A percentile compares a stretch with the other conserved stretches of the same genome.
Evolutionary conservation across 2,329 filamentous ascomycete species (phyloP).

Genomic region (Neonectria faginata): DNA sequence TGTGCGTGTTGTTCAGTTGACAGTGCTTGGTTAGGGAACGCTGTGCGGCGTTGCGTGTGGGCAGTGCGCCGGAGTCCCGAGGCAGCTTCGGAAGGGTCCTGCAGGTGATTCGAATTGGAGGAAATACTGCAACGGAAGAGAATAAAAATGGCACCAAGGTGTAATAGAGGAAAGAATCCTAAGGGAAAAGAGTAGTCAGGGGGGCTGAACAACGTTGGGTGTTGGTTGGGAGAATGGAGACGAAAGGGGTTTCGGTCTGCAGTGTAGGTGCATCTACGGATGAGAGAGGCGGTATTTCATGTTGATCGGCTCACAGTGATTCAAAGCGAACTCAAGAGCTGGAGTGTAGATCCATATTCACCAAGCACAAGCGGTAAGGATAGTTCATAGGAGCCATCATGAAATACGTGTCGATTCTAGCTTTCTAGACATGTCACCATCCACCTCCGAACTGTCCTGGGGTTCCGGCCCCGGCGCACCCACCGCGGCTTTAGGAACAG

Average conservation of each 20-base stretch:
- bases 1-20: conserved; percentile 1
- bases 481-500: background rate
- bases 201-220: too few relatives aligned
- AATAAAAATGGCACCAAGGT: background rate
- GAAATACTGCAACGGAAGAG: too few relatives aligned
- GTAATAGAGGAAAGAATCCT: background rate
- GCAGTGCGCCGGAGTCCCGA: background rate
- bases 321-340: background rate
- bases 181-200: background rate
- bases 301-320: conserved; percentile 8
- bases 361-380: background rate
- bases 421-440: conserved; percentile 31
- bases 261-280: background rate
- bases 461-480: conserved; percentile 1
- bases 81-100: background rate
- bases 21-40: background rate
- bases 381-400: conserved; percentile 12
- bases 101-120: background rate
- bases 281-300: background rate
- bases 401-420: conserved; percentile 37
- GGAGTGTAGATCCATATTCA: background rate
- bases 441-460: background rate
- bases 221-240: background rate
- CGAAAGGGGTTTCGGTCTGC: background rate
- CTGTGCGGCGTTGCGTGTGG: background rate